A percentile compares a stretch with the other conserved stretches of the same genome.
phyloP scores from a whole-genome alignment of 768 basidiomycete species.

The Lactarius pseudohatsudake region DNA sequence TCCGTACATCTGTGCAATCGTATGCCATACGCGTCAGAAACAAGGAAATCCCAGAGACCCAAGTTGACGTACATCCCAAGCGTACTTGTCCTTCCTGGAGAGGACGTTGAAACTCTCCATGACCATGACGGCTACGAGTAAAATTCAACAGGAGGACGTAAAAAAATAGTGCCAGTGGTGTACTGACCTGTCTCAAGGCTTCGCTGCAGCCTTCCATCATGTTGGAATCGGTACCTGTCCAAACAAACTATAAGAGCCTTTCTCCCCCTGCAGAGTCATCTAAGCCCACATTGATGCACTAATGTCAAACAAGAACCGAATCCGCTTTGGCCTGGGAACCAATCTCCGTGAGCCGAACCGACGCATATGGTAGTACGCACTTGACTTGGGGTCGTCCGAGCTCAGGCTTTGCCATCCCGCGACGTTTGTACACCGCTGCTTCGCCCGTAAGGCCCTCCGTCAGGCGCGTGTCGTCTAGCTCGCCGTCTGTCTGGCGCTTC shows the following conservation, averaged over 20 bases:
- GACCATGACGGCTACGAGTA: slow-evolving; percentile 58
- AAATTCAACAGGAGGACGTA: neutral
- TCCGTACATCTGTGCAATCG: slow-evolving; percentile 51
- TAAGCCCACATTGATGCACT: slow-evolving; percentile 60
- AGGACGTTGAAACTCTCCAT: slow-evolving; percentile 70
- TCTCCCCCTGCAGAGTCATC: neutral
- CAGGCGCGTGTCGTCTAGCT: slow-evolving; percentile 63
- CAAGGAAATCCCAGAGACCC: neutral
- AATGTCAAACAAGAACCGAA: slow-evolving; percentile 67
- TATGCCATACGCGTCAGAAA: neutral
- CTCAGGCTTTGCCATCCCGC: slow-evolving; percentile 69
- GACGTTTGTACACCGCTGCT: slow-evolving; percentile 66
- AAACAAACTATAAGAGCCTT: neutral
- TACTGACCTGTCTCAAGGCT: slow-evolving; percentile 62
- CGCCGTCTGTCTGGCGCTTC: slow-evolving; percentile 69
- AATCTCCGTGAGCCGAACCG: neutral
- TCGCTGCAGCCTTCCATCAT: slow-evolving; percentile 61
- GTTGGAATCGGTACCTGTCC: slow-evolving; percentile 67
- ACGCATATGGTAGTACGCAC: slow-evolving; percentile 35
- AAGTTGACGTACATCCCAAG: slow-evolving; percentile 67
- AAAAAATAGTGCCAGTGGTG: neutral
- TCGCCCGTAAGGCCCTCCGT: slow-evolving; percentile 70
- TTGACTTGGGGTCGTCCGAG: slow-evolving; percentile 66
- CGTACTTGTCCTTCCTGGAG: slow-evolving; percentile 66
- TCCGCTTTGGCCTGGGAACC: slow-evolving; percentile 55